Base-by-base conservation (phyloP, 148 eudicot species). In the Cornus florida region DNA sequence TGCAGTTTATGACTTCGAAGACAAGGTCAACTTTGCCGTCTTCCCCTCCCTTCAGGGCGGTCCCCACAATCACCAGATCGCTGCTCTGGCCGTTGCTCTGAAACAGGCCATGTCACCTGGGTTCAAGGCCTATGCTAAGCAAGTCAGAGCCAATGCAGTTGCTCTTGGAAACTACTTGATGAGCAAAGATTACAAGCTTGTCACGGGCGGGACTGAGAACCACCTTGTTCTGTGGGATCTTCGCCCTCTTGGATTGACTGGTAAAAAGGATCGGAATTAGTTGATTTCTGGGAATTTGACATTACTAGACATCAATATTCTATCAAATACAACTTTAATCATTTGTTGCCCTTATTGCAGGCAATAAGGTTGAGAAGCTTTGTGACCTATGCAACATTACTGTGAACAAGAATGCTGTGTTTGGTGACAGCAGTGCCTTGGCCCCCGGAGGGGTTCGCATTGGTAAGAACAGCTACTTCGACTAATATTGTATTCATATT, bases 141-240 rank as follows among this genome's bases (percentile, higher is more conserved):
- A 95, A 87, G 91, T 95, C 38, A 93, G 83, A 92, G 97, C 97
- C 71, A 95, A 93, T 86, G 98, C 98, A 56, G 98, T 95, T 85
- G 97, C 98, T 75, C 81, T 95, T 46, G 97, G 97, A 12, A 91
- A 93, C 75, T 93, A 89, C 79, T 82, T 95, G 84, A 95, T 93
- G 96, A 78, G 91, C 88, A 93, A 95, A 86, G 94, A 88, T 16
- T 95, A 95, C 90, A 92, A 84, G 79, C 88, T 95, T 72, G 98
- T 95, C 68, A 95, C 98, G 8, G 90, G 88, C 78, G 98, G 98
- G 75, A 93, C 98, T n/a, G 97, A 95, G 86, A 95, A 93, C 88
- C 98, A 95, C 86, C 95, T 95, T 65, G 97, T 95, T 69, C 92
- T 93, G 6, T 95, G 98, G 98, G 98, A 95, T 89, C 98, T 95